phyloP scores from a whole-genome alignment of 2,329 filamentous ascomycete genomes.

The Botrytis aclada region DNA sequence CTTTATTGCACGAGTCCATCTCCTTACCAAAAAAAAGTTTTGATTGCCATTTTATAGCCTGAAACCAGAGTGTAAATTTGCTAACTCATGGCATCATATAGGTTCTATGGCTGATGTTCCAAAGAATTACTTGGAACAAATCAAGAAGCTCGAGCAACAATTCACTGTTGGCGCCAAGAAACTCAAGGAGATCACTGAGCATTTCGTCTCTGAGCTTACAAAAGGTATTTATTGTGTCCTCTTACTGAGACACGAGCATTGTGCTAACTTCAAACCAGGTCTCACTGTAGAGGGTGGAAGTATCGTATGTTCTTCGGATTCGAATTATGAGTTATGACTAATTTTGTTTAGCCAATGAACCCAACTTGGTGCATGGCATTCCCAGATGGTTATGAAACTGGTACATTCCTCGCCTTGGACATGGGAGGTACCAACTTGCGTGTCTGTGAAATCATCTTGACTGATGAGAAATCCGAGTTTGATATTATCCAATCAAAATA shows the following conservation, averaged over 20 bases:
- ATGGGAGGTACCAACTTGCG: conserved; percentile 96
- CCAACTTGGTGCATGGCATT: conserved; percentile 93
- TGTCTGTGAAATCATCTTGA: conserved; percentile 88
- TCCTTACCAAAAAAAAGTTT: not conserved
- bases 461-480: conserved; percentile 83
- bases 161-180: conserved; percentile 77
- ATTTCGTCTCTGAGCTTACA: conserved; percentile 83
- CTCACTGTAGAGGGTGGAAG: conserved; percentile 83
- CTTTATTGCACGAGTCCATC: not conserved
- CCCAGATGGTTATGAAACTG: conserved; percentile 81
- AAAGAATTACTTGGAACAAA: conserved; percentile 75
- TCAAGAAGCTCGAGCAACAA: conserved; percentile 76
- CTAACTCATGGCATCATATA: conserved; percentile 40
- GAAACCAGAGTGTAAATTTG: not conserved
- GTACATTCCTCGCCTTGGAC: conserved; percentile 84
- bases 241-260: not conserved
- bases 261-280: conserved; percentile 48
- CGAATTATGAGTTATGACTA: conserved; percentile 21
- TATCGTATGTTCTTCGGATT: conserved; percentile 64
- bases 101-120: conserved; percentile 91
- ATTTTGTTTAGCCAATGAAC: conserved; percentile 78
- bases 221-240: conserved; percentile 59
- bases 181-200: conserved; percentile 85
- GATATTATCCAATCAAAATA: conserved; percentile 97
- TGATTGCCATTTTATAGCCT: not conserved